Evolutionary conservation across 1,284 basidiomycete genomes (phyloP), one percentile per base, ranked within the genome.

Genomic region (Termitomyces sp.): DNA sequence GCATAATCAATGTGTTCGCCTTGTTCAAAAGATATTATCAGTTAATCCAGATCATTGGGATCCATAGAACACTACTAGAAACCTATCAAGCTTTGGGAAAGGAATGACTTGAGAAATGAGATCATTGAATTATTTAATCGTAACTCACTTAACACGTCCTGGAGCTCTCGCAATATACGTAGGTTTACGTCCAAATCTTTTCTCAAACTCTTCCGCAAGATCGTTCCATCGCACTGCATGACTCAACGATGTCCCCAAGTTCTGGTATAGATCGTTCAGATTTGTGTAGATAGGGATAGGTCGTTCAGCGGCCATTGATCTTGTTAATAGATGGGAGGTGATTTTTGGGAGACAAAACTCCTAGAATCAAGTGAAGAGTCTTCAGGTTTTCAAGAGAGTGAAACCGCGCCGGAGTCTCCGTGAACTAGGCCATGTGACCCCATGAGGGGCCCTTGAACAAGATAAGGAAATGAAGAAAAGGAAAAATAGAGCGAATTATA

Each of bases 1-100:
- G 82, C 80, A 66, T 94, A 94, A 71, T 94, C 92, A 67, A 94
- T 90, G 68, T 95, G 92, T 70, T 94, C 92, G 43, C 90, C 89
- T 81, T 76, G 62, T 48, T 62, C 65, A 30, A 21, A 26, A 41
- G 49, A 56, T 34, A 24, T 41, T 34, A 26, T 41, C 38, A 41
- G 44, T 53, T 49, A 40, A 48, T 43, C 5, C 28, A 24, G 2
- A 19, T 30, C 3, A 15, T 15, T 47, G 7, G 15, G 15, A 34
- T 24, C 3, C 15, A 54, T 15, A 3, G 3, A 50, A 24, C 15
- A 28, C 28, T 6, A 33, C 5, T 13, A 47, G 56, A 21, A 55
- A 71, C 72, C 72, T 59, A 76, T 74, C 45, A 74, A 64, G 61
- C 74, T 74, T 28, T 70, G 61, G 61, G 68, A 42, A 26, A 39